Base-by-base conservation (phyloP, 2,329 filamentous ascomycete species). In the Diaporthe citrichinensis region DNA sequence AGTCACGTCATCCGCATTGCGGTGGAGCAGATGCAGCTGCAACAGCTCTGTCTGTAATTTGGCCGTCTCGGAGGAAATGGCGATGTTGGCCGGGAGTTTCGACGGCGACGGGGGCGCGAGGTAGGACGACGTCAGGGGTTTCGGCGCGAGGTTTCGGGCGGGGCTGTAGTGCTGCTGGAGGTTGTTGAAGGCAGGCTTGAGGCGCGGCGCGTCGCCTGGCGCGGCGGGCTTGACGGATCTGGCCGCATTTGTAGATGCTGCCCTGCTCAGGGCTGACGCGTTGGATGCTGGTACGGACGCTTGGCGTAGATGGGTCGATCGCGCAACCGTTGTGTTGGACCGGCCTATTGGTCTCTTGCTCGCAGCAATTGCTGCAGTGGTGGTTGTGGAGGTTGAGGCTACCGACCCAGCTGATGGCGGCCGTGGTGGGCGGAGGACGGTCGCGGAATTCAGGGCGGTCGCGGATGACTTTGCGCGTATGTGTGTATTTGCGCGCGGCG, bases 161-260 rank as follows among this genome's bases (percentile, higher is more conserved):
- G 92, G 92, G 39, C 90, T 92, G 84, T 90, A 93, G 83, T 93
- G 91, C 78, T 94, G 92, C 78, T 94, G 92, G 53, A 90, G 87
- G 0, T 89, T 92, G 65, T 87, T 90, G 82, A 93, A 93, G 62
- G 88, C 84, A 0, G 91, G 90, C 12, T 88, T 88, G 36, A 85
- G 83, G n/a, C 84, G 82, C 25, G 84, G 82, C 55, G 81, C 81
- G 28, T 53, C 71, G 68, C 44, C n/a, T 17, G 57, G 77, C 49
- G 73, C 72, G 67, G 78, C 44, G 62, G 80, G 62, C 46, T 75
- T 36, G 73, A 73, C 36, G 17, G 72, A 59, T 25, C 39, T 20
- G 31, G 76, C 34, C 31, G 73, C 76, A 25, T 74, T 74, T 36
- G 79, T 77, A 4, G 76, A 72, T 6, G 77, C 62, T 12, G 76